Conservation (phyloP, 441 rosid species). For the Manihot esculenta region DNA sequence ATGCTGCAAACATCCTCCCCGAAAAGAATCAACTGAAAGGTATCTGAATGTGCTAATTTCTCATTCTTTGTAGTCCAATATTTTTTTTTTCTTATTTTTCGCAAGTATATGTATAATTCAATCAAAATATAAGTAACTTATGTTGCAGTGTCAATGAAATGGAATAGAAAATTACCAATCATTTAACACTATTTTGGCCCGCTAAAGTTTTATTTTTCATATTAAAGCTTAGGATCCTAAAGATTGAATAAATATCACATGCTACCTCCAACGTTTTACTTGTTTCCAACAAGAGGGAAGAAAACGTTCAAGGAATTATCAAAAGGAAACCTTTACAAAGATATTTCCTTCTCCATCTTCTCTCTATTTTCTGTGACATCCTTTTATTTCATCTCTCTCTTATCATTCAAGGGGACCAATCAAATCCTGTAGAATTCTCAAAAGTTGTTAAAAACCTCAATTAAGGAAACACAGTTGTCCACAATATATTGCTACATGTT, state of each 20-base stretch:
- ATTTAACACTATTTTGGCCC: background rate
- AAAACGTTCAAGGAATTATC: background rate
- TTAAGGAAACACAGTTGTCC: background rate
- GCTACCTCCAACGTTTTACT: background rate
- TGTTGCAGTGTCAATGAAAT: background rate
- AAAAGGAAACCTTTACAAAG: background rate
- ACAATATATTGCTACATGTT: background rate
- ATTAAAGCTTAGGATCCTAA: too few relatives aligned
- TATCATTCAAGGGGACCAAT: background rate
- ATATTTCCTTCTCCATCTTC: background rate
- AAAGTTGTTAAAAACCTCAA: background rate
- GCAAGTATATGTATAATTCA: background rate
- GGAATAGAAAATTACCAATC: background rate
- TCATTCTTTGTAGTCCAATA: background rate
- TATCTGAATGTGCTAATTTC: background rate
- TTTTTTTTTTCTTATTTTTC: background rate
- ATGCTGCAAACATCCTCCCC: background rate
- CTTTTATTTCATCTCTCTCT: background rate
- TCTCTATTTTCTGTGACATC: background rate
- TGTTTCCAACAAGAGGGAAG: background rate
- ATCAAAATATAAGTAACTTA: background rate
- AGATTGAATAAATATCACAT: background rate
- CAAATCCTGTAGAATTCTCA: background rate
- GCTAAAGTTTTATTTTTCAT: background rate
- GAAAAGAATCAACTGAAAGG: background rate